Evolutionary conservation across 306 rosid species (phyloP).

Genomic region (Chamaecrista fasciculata): DNA sequence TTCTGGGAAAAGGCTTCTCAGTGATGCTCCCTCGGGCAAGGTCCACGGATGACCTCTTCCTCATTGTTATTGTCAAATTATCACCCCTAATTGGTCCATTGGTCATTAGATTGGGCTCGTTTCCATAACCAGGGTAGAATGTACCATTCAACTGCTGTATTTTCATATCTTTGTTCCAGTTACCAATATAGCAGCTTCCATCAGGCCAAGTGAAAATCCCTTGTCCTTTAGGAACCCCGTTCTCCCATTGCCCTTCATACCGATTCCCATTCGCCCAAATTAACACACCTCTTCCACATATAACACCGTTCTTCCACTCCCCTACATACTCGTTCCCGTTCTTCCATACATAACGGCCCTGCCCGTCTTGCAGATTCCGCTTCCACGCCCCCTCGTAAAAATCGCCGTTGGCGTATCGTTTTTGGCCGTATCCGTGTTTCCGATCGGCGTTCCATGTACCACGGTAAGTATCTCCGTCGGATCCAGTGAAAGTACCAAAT

Average conservation of each 20-base stretch:
- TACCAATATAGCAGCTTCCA: slow-evolving; percentile 55
- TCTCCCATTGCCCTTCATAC: slow-evolving; percentile 87
- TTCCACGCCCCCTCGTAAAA: slow-evolving; percentile 86
- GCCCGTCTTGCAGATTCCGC: slow-evolving; percentile 82
- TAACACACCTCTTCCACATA: slow-evolving; percentile 67
- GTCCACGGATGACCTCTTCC: slow-evolving; percentile 79
- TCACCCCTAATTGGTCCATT: slow-evolving; percentile 46
- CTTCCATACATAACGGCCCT: slow-evolving; percentile 82
- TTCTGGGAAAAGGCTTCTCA: slow-evolving; percentile 84
- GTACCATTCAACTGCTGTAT: slow-evolving; percentile 55
- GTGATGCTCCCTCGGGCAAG: slow-evolving; percentile 54
- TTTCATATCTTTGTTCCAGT: slow-evolving; percentile 52
- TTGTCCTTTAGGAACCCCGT: slow-evolving; percentile 72
- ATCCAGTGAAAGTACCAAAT: slow-evolving; percentile 62
- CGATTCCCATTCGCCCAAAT: slow-evolving; percentile 85
- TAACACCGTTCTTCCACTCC: slow-evolving; percentile 89
- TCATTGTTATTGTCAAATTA: slow-evolving; percentile 44
- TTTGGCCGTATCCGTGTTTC: slow-evolving; percentile 76
- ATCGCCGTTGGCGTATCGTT: slow-evolving; percentile 88
- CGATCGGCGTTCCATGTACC: slow-evolving; percentile 87
- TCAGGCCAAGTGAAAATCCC: slow-evolving; percentile 64
- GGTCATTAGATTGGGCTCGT: slow-evolving; percentile 29
- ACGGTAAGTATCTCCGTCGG: slow-evolving; percentile 72
- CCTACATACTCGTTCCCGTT: slow-evolving; percentile 83
- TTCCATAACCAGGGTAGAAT: slow-evolving; percentile 43